Conservation (phyloP, 768 basidiomycete species). For the Cystobasidium ongulense region DNA sequence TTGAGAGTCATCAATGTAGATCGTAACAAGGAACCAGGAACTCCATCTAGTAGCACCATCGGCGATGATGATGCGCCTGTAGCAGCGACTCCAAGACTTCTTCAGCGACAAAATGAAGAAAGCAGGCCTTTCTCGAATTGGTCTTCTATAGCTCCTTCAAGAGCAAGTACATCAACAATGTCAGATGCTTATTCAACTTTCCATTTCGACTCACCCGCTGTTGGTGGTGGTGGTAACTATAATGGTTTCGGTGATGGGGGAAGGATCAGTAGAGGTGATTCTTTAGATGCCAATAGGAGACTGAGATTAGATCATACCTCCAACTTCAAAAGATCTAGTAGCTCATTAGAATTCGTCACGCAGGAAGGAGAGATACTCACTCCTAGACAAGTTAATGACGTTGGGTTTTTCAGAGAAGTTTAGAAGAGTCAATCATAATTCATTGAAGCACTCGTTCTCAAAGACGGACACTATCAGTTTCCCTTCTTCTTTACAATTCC, state of each 20-base stretch:
- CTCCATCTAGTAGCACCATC: neutral
- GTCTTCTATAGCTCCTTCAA: neutral
- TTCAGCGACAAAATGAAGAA: neutral
- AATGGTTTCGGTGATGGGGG: neutral
- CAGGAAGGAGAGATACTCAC: neutral
- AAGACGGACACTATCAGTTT: neutral
- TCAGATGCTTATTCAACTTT: slow-evolving; percentile 5
- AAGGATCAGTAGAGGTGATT: neutral
- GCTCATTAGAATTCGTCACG: neutral
- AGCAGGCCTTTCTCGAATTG: slow-evolving; percentile 9
- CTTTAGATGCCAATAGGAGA: neutral
- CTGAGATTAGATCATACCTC: neutral
- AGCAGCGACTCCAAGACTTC: neutral
- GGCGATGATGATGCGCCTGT: neutral
- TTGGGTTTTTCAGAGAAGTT: slow-evolving; percentile 18
- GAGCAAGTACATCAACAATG: neutral
- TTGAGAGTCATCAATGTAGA: slow-evolving; percentile 24
- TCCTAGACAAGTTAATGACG: slow-evolving; percentile 17
- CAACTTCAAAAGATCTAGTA: neutral
- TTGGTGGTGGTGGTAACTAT: neutral
- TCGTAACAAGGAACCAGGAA: neutral
- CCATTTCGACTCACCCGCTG: neutral
- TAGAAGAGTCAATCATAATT: neutral
- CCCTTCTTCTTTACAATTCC: neutral
- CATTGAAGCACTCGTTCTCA: neutral